phyloP scores from a whole-genome alignment of 2,329 filamentous ascomycete genomes.

The Hirsutella thompsonii region DNA sequence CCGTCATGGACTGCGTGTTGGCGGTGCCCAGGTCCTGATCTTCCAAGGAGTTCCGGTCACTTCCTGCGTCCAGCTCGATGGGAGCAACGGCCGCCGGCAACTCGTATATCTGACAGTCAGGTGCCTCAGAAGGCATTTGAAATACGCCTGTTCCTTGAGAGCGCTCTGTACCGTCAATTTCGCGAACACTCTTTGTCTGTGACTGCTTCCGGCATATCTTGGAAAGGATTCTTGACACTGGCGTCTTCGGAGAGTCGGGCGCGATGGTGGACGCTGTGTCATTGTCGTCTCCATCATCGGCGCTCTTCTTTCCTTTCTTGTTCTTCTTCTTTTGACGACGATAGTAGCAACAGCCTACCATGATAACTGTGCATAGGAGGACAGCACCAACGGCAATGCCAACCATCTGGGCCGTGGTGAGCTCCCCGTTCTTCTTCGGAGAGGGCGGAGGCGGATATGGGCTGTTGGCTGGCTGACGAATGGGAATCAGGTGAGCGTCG shows the following conservation, averaged over 20 bases:
- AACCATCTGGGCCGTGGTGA: constrained; percentile 27
- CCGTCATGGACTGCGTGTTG: constrained; percentile 24
- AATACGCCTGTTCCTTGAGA: constrained; percentile 6
- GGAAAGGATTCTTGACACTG: constrained; percentile 21
- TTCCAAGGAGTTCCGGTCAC: constrained; percentile 21
- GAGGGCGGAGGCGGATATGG: constrained; percentile 28
- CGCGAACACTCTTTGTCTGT: constrained; percentile 10
- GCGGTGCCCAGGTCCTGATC: constrained; percentile 28
- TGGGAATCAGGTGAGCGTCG: constrained; percentile 27
- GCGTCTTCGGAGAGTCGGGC: constrained; percentile 11
- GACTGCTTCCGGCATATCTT: constrained; percentile 25
- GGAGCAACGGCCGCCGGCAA: constrained; percentile 32
- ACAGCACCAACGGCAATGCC: constrained; percentile 33
- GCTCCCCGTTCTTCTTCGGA: constrained; percentile 8
- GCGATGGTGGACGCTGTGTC: constrained; percentile 21
- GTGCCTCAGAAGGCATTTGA: constrained; percentile 17
- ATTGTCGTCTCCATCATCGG: constrained; percentile 17
- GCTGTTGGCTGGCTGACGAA: constrained; percentile 30
- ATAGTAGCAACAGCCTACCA: constrained; percentile 19
- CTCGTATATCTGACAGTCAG: constrained; percentile 38
- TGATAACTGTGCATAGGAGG: constrained; percentile 15
- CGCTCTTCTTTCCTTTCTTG: constrained; percentile 6
- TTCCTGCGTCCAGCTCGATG: constrained; percentile 33
- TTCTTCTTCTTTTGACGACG: constrained; percentile 21
- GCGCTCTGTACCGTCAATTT: constrained; percentile 1